phyloP scores from a whole-genome alignment of 2,329 filamentous ascomycete species.

The Mariannaea elegans region DNA sequence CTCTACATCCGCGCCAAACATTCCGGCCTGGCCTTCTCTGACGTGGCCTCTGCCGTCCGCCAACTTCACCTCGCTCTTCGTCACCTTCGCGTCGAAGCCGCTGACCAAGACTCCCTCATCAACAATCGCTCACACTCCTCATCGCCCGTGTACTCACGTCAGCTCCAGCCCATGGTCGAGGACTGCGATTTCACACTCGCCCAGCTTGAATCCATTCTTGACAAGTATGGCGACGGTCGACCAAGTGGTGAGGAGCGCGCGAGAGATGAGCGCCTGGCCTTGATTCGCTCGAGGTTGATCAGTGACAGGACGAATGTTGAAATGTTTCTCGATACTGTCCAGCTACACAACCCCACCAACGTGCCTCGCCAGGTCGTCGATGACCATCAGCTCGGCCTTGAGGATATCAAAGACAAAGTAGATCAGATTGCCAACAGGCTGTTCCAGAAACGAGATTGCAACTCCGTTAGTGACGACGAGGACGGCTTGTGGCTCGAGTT shows the following conservation, averaged over 20 bases:
- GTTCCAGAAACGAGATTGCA: conserved; percentile 53
- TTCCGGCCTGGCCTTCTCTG: conserved; percentile 56
- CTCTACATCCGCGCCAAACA: conserved; percentile 63
- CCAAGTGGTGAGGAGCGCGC: conserved; percentile 42
- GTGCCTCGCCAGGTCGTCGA: conserved; percentile 45
- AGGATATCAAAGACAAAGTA: conserved; percentile 68
- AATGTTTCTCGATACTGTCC: conserved; percentile 65
- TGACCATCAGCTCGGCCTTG: conserved; percentile 53
- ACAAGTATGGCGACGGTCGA: conserved; percentile 52
- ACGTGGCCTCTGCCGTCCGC: conserved; percentile 60
- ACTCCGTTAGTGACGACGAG: conserved; percentile 53
- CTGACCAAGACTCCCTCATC: conserved; percentile 65
- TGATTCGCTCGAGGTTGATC: conserved; percentile 57
- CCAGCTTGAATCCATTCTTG: conserved; percentile 63
- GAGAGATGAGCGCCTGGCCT: conserved; percentile 50
- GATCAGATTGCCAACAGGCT: conserved; percentile 64
- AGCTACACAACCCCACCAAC: conserved; percentile 58
- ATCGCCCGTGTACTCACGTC: conserved; percentile 54
- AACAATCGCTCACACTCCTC: conserved; percentile 49
- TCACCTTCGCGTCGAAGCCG: conserved; percentile 65
- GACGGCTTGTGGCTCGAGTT: conserved; percentile 68
- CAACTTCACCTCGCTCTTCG: conserved; percentile 64
- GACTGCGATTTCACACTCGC: conserved; percentile 64
- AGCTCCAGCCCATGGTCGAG: conserved; percentile 61
- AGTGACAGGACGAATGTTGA: conserved; percentile 63